Percentiles rank a stretch among this genome's conserved stretches.
Conservation (phyloP, 345 rosid genomes). For the Geranium brycei region DNA sequence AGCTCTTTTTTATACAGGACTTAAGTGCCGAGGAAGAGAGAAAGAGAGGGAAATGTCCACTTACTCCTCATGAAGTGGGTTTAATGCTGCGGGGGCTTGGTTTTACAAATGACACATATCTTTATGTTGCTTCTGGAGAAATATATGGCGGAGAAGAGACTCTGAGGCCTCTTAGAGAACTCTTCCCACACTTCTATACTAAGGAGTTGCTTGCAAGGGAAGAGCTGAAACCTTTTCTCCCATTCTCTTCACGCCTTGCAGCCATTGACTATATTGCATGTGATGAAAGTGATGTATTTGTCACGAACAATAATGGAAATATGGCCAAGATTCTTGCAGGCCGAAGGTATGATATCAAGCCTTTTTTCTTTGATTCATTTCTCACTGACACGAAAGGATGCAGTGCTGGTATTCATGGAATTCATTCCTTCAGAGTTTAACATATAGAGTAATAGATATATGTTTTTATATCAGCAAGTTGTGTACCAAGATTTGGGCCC, state of each 20-base stretch:
- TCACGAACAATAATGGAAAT: conserved; percentile 92
- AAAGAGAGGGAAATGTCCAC: conserved; percentile 91
- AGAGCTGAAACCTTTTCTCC: conserved; percentile 64
- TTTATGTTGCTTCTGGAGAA: conserved; percentile 97
- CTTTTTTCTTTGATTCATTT: not conserved
- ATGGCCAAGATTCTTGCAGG: conserved; percentile 99
- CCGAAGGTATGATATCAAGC: conserved; percentile 53
- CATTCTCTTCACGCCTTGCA: conserved; percentile 83
- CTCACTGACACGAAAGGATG: not conserved
- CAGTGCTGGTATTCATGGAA: not conserved
- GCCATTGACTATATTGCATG: conserved; percentile 85
- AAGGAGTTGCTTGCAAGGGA: conserved; percentile 79
- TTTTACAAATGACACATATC: conserved; percentile 70
- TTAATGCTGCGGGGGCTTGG: conserved; percentile 94
- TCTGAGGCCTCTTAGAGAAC: conserved; percentile 63
- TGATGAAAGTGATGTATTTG: conserved; percentile 89
- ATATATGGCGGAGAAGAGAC: conserved; percentile 95
- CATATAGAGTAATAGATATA: no score
- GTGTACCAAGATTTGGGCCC: no score
- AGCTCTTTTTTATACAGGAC: conserved; percentile 37
- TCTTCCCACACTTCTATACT: conserved; percentile 88
- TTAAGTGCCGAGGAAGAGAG: conserved; percentile 76
- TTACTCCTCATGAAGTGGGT: conserved; percentile 93
- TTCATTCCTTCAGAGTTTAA: no score
- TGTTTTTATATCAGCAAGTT: no score